These are phyloP conservation scores for Pseudomassariella vexata DNA, from an alignment of 2,329 filamentous ascomycete species.

Conservation along the genomic window DNA sequence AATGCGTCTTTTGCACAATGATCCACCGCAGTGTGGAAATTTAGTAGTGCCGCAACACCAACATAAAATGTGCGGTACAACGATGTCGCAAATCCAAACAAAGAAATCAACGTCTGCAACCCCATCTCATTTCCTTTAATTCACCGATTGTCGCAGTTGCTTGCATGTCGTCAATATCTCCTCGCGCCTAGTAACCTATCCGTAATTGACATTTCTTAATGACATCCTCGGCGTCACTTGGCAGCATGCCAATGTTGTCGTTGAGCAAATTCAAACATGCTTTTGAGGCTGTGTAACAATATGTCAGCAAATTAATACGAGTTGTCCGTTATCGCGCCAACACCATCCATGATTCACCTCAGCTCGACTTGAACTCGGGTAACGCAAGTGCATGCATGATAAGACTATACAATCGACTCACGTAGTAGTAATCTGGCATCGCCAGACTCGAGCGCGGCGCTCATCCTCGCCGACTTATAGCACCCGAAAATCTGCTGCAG, in stretches of 20 bases:
- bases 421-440: constrained; percentile 37
- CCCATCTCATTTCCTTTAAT: too few relatives aligned
- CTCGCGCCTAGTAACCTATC: constrained; percentile 1
- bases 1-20: too few relatives aligned
- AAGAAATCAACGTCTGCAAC: too few relatives aligned
- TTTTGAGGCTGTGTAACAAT: constrained; percentile 20
- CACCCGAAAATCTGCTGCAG: constrained; percentile 41
- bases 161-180: not conserved
- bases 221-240: constrained; percentile 18
- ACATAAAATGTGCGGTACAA: too few relatives aligned
- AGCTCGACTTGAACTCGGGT: constrained; percentile 1
- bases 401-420: constrained; percentile 23
- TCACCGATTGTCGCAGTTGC: too few relatives aligned
- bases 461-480: constrained; percentile 44
- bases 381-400: too few relatives aligned
- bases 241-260: constrained; percentile 22
- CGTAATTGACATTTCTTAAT: constrained; percentile 2
- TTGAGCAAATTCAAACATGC: constrained; percentile 25
- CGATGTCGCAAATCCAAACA: too few relatives aligned
- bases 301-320: constrained; percentile 4
- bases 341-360: not conserved
- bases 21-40: too few relatives aligned
- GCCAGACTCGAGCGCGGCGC: constrained; percentile 36
- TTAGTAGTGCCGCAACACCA: too few relatives aligned
- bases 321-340: not conserved